phyloP scores from a whole-genome alignment of 1,284 basidiomycete genomes.

The Chalciporus sp. region DNA sequence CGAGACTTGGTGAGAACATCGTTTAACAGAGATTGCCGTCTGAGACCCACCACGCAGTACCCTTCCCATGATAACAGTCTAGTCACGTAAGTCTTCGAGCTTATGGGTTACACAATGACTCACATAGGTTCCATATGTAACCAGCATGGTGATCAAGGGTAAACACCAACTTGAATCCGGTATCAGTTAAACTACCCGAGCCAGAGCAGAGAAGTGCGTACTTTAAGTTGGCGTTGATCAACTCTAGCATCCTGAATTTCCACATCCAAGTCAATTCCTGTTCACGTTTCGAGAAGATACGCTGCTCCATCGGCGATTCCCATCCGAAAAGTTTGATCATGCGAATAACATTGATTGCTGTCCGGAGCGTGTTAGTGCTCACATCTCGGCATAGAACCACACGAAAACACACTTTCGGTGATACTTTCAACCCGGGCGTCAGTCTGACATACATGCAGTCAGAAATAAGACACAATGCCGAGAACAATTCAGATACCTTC shows the following conservation, averaged over 20 bases:
- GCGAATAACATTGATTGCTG: constrained; percentile 39
- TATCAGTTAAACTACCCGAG: not conserved
- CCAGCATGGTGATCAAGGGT: constrained; percentile 38
- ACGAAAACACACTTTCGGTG: constrained; percentile 11
- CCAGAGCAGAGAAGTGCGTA: not conserved
- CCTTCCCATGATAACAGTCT: constrained; percentile 5
- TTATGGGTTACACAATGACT: not conserved
- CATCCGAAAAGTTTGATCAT: constrained; percentile 40
- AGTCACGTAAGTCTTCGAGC: not conserved
- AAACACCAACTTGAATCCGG: constrained; percentile 20
- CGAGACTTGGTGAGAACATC: not conserved
- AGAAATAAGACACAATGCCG: not conserved
- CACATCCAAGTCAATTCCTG: constrained; percentile 11
- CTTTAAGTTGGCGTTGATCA: constrained; percentile 3
- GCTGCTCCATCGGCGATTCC: constrained; percentile 56
- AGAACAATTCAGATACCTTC: not conserved
- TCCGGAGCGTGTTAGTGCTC: not conserved
- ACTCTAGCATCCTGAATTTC: constrained; percentile 6
- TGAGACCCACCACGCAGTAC: constrained; percentile 8
- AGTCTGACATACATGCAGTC: constrained; percentile 1
- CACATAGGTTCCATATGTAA: constrained; percentile 11
- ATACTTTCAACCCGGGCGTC: constrained; percentile 17
- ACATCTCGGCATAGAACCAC: constrained; percentile 17
- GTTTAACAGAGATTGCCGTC: not conserved
- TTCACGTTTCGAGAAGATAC: constrained; percentile 41